Conservation (phyloP, 148 eudicot genomes). For the Fagopyrum tataricum region DNA sequence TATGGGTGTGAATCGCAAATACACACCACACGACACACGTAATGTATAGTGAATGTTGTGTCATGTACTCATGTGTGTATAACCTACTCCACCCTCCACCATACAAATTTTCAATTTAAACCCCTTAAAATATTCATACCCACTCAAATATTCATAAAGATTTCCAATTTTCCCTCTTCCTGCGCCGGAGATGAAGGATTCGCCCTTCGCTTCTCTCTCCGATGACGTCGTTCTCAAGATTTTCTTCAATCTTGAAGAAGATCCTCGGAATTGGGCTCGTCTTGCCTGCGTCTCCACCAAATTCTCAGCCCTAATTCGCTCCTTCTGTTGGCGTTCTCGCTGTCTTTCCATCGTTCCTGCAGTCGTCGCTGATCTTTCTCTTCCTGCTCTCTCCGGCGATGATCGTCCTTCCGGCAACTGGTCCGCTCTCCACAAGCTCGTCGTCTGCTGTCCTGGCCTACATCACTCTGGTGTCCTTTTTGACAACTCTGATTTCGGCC, state of each 20-base stretch:
- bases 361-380: conserved; percentile 42
- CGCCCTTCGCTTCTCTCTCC: conserved; percentile 18
- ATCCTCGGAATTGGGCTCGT: conserved; percentile 73
- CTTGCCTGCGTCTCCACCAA: conserved; percentile 58
- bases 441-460: conserved; percentile 88
- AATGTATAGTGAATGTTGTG: no score
- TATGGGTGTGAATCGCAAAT: background rate
- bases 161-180: background rate
- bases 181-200: conserved; percentile 25
- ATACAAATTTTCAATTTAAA: background rate
- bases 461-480: conserved; percentile 68
- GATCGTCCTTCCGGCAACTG: conserved; percentile 40
- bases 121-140: background rate
- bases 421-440: conserved; percentile 55
- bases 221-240: conserved; percentile 71
- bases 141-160: background rate
- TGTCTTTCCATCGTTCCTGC: conserved; percentile 49
- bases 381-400: conserved; percentile 18
- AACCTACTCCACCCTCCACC: background rate
- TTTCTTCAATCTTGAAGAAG: conserved; percentile 49
- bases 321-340: conserved; percentile 40
- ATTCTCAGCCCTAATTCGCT: conserved; percentile 43
- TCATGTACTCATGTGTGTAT: background rate
- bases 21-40: background rate
- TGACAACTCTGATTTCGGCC: conserved; percentile 81